Base-by-base conservation (phyloP, 352 stramenopile genomes). In the Pythium sp. region DNA sequence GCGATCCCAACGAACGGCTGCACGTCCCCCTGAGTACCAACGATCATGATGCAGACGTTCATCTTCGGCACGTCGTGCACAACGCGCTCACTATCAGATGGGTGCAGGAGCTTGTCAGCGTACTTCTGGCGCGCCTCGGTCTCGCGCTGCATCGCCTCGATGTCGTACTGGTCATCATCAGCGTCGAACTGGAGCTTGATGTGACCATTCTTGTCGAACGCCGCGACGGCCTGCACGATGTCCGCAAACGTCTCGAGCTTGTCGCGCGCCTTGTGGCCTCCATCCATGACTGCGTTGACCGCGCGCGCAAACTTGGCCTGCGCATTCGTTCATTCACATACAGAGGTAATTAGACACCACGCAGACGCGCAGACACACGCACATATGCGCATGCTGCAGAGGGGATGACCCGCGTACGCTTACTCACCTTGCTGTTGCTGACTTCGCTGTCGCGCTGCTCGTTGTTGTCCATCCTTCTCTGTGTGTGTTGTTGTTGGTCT, bases 41-140 rank as follows among this genome's bases (percentile, higher is more conserved):
- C 91, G 64, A 97, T 86, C 85, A 97, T 94, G 70, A 97, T 95
- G 56, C 92, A 92, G 41, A 97, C 77, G 30, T 71, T 88, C 84
- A 97, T 87, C 15, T 9, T n/a, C 18, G 64, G 64, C 8, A 66
- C 65, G 38, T 71, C 53, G 49, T 62, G 49, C 15, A 66, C 38
- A 18, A 55, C 18, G 22, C 51, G 58, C 26, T 61, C 58, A 18
- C 58, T 65, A 1, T 46, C 47, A 11, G 22, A 38, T 36, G 64
- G 26, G 36, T 71, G 65, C 34, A 66, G 4, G 5, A 66, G 20
- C 65, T 65, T 62, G 47, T 65, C 58, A 24, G 59, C 58, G 18
- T 62, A 49, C 26, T 65, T 6, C n/a, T 62, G 57, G 18, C 58
- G 58, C 46, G 47, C 65, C 24, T 58, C n/a, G 26, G 26, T n/a